Percentiles rank a stretch among this genome's conserved stretches.
These are phyloP conservation scores for Kwoniella europaea DNA, from an alignment of 768 basidiomycete species.

Conservation along the genomic window DNA sequence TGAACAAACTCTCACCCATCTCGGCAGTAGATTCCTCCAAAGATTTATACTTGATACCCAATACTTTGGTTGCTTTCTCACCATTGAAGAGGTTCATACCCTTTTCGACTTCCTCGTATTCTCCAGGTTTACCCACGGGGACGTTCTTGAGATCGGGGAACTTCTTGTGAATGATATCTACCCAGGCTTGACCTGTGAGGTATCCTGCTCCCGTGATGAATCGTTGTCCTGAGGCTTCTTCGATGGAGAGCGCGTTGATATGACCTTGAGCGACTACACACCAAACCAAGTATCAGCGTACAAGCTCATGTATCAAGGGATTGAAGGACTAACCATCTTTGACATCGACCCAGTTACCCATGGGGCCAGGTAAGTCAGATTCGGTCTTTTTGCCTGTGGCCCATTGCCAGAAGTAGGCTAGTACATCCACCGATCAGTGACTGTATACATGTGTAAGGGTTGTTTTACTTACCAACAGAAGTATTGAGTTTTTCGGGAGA, in stretches of 20 bases:
- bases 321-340: conserved; percentile 30
- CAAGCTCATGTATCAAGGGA: neutral
- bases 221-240: conserved; percentile 66
- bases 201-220: conserved; percentile 62
- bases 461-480: conserved; percentile 49
- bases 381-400: conserved; percentile 50
- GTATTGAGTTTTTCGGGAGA: conserved; percentile 60
- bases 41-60: conserved; percentile 45
- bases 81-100: conserved; percentile 33
- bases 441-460: neutral
- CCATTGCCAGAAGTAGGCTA: conserved; percentile 46
- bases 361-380: conserved; percentile 39
- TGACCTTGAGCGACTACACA: conserved; percentile 63
- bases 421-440: neutral
- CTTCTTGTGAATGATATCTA: conserved; percentile 28
- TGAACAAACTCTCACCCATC: conserved; percentile 40
- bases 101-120: conserved; percentile 28
- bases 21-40: conserved; percentile 36
- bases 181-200: conserved; percentile 51
- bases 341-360: conserved; percentile 53
- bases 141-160: conserved; percentile 43
- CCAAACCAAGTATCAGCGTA: neutral
- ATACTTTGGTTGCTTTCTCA: conserved; percentile 40
- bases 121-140: conserved; percentile 35
- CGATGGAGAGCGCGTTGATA: conserved; percentile 63